Conservation (phyloP, 495 filamentous ascomycete species). For the Talaromyces proteolyticus region DNA sequence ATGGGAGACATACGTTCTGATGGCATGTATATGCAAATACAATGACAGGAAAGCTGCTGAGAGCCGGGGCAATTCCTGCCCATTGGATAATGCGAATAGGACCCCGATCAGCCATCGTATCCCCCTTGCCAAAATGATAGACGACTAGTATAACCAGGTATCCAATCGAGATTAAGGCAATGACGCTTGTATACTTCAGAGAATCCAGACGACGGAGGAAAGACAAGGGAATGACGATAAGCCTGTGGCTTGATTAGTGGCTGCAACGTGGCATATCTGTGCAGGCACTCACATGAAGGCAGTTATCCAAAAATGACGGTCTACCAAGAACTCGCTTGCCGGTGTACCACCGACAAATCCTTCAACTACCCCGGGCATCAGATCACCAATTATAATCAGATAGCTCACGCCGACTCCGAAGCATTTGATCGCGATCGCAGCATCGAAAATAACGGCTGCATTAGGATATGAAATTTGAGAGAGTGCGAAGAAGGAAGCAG, state of each 20-base stretch:
- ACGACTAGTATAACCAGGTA: constrained; percentile 90
- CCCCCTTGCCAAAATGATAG: constrained; percentile 78
- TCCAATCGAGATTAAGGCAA: constrained; percentile 86
- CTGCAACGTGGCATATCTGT: background rate
- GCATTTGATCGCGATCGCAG: constrained; percentile 94
- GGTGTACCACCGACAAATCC: constrained; percentile 62
- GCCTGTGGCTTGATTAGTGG: constrained; percentile 39
- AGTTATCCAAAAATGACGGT: constrained; percentile 97
- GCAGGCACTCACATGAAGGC: constrained; percentile 69
- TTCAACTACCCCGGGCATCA: constrained; percentile 91
- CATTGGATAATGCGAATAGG: constrained; percentile 67
- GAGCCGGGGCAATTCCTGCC: constrained; percentile 68
- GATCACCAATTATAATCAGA: constrained; percentile 95
- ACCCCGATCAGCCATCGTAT: constrained; percentile 67
- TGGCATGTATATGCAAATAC: constrained; percentile 99
- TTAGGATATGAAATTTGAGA: constrained; percentile 97
- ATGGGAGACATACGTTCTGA: constrained; percentile 66
- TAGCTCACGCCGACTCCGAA: constrained; percentile 96
- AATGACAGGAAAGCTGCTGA: constrained; percentile 87
- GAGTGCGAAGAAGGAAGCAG: constrained; percentile 80
- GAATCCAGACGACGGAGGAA: constrained; percentile 89
- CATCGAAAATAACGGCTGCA: constrained; percentile 91
- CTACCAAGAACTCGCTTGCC: constrained; percentile 64
- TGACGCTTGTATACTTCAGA: constrained; percentile 91
- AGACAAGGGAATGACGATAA: constrained; percentile 89